Percentiles rank a stretch among this genome's conserved stretches.
phyloP scores from a whole-genome alignment of 805 yeast genomes.

The Candida nonsorbophila region DNA sequence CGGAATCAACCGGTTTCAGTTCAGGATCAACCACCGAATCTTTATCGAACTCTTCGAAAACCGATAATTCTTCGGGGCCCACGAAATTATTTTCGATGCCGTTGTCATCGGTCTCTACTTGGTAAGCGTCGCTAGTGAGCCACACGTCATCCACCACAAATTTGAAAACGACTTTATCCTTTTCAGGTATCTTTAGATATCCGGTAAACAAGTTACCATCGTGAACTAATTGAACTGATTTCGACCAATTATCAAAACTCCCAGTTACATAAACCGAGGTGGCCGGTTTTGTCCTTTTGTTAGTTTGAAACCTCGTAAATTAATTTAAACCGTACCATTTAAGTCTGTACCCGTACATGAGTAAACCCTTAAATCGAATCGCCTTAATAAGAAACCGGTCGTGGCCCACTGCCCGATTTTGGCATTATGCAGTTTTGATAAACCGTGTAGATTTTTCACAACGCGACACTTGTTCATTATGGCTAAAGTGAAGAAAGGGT shows the following conservation, averaged over 20 bases:
- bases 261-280: constrained; percentile 30
- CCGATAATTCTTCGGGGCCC: constrained; percentile 19
- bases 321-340: too few species aligned
- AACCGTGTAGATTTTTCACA: too few species aligned
- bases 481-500: too few species aligned
- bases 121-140: constrained; percentile 19
- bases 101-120: constrained; percentile 21
- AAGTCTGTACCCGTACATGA: too few species aligned
- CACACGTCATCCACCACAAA: constrained; percentile 32
- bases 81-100: constrained; percentile 33
- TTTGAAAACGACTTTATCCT: constrained; percentile 28
- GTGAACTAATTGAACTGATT: constrained; percentile 13
- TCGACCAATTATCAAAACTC: constrained; percentile 35
- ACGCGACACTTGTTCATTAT: too few species aligned
- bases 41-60: constrained; percentile 15
- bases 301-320: too few species aligned
- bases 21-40: constrained; percentile 3
- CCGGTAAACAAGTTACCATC: constrained; percentile 15
- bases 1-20: too few species aligned
- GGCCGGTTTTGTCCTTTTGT: too few species aligned
- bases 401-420: too few species aligned
- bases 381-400: too few species aligned
- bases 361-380: too few species aligned
- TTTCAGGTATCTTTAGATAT: constrained; percentile 13
- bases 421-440: too few species aligned